phyloP scores from a whole-genome alignment of 2,329 filamentous ascomycete genomes.

The Clonostachys rosea region DNA sequence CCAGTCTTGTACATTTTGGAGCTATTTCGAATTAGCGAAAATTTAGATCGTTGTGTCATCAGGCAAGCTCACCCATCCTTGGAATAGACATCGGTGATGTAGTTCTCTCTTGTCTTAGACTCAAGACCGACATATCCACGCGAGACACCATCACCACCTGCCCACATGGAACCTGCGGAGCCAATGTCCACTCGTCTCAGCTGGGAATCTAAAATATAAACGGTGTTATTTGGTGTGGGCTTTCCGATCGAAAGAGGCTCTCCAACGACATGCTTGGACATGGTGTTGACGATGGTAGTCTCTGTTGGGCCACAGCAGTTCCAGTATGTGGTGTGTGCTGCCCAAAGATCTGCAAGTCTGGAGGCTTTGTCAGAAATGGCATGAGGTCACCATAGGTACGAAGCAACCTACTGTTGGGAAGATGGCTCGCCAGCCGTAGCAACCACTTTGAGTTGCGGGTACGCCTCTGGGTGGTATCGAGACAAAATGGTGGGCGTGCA shows the following conservation, averaged over 20 bases:
- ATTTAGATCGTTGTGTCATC: not conserved
- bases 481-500: slow-evolving; percentile 50
- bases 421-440: slow-evolving; percentile 53
- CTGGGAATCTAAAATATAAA: slow-evolving; percentile 48
- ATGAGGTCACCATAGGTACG: not conserved
- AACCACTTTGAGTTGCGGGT: slow-evolving; percentile 44
- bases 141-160: slow-evolving; percentile 49
- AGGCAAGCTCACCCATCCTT: slow-evolving; percentile 38
- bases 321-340: slow-evolving; percentile 39
- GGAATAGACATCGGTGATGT: slow-evolving; percentile 43
- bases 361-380: slow-evolving; percentile 4
- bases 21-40: slow-evolving; percentile 12
- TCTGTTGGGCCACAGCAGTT: slow-evolving; percentile 59
- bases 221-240: slow-evolving; percentile 51
- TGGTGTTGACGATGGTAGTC: slow-evolving; percentile 55
- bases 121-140: slow-evolving; percentile 50
- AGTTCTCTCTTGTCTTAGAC: slow-evolving; percentile 42
- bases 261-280: slow-evolving; percentile 42
- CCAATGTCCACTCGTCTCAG: slow-evolving; percentile 37
- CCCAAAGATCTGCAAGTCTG: slow-evolving; percentile 50
- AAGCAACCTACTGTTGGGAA: slow-evolving; percentile 27
- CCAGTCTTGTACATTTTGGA: slow-evolving; percentile 56
- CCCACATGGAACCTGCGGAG: slow-evolving; percentile 49
- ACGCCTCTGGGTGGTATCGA: slow-evolving; percentile 39
- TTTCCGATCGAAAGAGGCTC: slow-evolving; percentile 45